Conservation (phyloP, 495 filamentous ascomycete genomes). For the Penicillium chermesinum region DNA sequence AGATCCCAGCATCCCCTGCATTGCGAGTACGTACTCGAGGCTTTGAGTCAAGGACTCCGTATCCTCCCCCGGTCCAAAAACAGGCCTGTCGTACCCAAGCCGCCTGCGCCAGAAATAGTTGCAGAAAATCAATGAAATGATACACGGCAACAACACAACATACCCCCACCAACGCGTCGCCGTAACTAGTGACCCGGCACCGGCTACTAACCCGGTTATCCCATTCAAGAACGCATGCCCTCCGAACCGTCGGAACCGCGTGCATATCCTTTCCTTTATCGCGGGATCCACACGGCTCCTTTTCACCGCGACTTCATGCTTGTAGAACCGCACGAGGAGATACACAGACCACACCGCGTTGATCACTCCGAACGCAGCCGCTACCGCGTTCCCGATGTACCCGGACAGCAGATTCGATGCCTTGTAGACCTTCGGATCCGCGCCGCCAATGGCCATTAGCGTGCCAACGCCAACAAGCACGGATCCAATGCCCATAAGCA, state of each 20-base stretch:
- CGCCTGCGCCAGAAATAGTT: constrained; percentile 44
- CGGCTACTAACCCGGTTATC: constrained; percentile 41
- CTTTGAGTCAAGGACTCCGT: constrained; percentile 22
- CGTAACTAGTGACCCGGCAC: constrained; percentile 46
- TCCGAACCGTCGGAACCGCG: constrained; percentile 33
- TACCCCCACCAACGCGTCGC: constrained; percentile 48
- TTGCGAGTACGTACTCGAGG: constrained; percentile 26
- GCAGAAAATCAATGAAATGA: constrained; percentile 34
- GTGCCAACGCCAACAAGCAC: constrained; percentile 46
- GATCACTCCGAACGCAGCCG: constrained; percentile 37
- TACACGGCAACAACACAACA: constrained; percentile 43
- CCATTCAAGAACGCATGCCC: constrained; percentile 40
- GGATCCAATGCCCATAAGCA: constrained; percentile 40
- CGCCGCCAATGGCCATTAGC: constrained; percentile 47
- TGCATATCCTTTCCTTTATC: constrained; percentile 23
- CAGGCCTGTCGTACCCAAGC: constrained; percentile 43
- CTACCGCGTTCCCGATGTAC: constrained; percentile 43
- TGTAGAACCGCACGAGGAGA: constrained; percentile 31
- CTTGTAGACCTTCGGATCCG: constrained; percentile 31
- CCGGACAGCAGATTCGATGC: constrained; percentile 48
- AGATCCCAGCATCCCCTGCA: constrained; percentile 14
- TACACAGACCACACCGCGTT: constrained; percentile 44
- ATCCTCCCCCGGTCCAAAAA: constrained; percentile 17
- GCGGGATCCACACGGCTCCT: constrained; percentile 14
- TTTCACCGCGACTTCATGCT: constrained; percentile 21